These are phyloP conservation scores for Fomitopsis palustris DNA, from an alignment of 1,284 basidiomycete species.

Conservation along the genomic window DNA sequence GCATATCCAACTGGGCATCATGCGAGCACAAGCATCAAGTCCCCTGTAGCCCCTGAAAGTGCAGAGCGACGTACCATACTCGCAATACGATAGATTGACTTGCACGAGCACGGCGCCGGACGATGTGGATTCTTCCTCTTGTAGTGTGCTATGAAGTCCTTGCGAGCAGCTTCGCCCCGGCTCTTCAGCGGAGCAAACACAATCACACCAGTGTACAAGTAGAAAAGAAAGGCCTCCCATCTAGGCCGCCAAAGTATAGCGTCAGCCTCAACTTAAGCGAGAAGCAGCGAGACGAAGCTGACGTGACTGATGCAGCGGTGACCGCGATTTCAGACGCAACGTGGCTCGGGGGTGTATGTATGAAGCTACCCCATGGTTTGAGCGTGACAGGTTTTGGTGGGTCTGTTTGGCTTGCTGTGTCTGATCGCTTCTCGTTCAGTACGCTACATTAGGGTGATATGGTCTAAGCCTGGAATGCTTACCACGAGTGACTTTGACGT, in stretches of 20 bases:
- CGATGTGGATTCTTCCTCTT: background rate
- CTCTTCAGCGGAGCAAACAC: conserved; percentile 20
- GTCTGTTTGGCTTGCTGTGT: no score
- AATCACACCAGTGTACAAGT: conserved; percentile 16
- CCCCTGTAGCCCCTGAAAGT: no score
- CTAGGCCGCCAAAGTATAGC: conserved; percentile 4
- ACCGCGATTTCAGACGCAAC: no score
- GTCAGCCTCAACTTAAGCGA: background rate
- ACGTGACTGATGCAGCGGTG: background rate
- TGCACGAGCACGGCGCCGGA: conserved; percentile 15
- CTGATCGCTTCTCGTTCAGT: no score
- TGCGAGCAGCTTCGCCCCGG: background rate
- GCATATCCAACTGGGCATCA: background rate
- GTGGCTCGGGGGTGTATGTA: no score
- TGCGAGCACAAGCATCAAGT: no score
- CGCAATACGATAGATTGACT: conserved; percentile 20
- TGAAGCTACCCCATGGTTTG: no score
- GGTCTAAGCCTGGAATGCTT: no score
- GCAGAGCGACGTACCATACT: conserved; percentile 16
- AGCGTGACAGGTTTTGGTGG: no score
- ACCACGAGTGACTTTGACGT: no score
- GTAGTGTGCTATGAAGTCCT: background rate
- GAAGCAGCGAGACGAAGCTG: background rate
- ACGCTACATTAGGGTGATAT: no score
- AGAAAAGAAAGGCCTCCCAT: conserved; percentile 19